Percentiles rank a stretch among this genome's conserved stretches.
phyloP scores from a whole-genome alignment of 495 filamentous ascomycete species.

The Podospora fimiseda region DNA sequence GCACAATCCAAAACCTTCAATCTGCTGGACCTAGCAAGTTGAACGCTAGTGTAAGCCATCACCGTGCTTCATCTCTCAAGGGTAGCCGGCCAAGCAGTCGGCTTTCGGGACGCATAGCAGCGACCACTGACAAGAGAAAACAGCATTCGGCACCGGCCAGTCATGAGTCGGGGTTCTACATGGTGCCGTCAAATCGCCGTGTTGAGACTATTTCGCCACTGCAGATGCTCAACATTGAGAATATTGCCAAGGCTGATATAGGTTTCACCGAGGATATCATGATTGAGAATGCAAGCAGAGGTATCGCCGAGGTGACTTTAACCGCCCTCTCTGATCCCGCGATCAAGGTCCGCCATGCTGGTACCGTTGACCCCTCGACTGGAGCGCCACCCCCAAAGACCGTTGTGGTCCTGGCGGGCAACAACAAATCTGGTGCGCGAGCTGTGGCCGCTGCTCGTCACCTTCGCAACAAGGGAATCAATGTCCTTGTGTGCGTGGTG shows the following conservation, averaged over 20 bases:
- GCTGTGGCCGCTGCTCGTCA: slow-evolving; percentile 83
- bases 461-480: slow-evolving; percentile 69
- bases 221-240: slow-evolving; percentile 86
- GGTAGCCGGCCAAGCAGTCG: slow-evolving; percentile 31
- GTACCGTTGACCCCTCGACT: slow-evolving; percentile 27
- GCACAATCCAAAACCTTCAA: slow-evolving; percentile 24
- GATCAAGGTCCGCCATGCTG: slow-evolving; percentile 41
- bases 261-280: slow-evolving; percentile 84
- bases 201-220: slow-evolving; percentile 77
- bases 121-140: slow-evolving; percentile 27
- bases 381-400: slow-evolving; percentile 41
- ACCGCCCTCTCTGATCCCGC: slow-evolving; percentile 51
- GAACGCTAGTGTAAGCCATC: slow-evolving; percentile 40
- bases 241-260: slow-evolving; percentile 74
- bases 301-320: slow-evolving; percentile 78
- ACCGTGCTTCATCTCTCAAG: slow-evolving; percentile 22
- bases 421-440: slow-evolving; percentile 76
- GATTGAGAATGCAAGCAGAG: slow-evolving; percentile 81
- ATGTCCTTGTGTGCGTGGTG: slow-evolving; percentile 75
- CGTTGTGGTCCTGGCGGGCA: slow-evolving; percentile 79
- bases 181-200: slow-evolving; percentile 58
- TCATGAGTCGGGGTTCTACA: slow-evolving; percentile 34
- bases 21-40: slow-evolving; percentile 36
- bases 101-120: slow-evolving; percentile 19
- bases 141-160: slow-evolving; percentile 18